Base-by-base conservation (phyloP, 345 rosid genomes). In the Zanthoxylum bungeanum region DNA sequence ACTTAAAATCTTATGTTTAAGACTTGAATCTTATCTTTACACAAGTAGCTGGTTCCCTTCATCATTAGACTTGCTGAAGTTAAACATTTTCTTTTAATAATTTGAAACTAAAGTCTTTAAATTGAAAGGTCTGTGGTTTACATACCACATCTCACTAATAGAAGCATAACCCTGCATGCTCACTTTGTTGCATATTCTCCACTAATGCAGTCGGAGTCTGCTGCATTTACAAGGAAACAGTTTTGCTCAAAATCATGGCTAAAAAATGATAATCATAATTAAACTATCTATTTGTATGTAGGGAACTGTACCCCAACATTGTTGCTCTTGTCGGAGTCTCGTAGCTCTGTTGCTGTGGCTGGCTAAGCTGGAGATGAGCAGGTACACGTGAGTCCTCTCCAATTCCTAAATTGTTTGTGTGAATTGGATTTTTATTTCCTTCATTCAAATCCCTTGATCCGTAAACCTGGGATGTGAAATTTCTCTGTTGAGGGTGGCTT, bases 341-440 rank as follows among this genome's bases (percentile, higher is more conserved):
- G 9, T 77, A 70, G 68, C 73, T 83, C 72, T 81, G 77, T 67
- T 85, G 86, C 60, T 74, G 81, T 62, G 92, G 90, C 83, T 82
- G 88, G 77, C 89, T 85, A 70, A 87, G 87, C 73, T 83, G 96
- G 81, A 91, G 93, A 64, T 70, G 77, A 60, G 75, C 86, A 68
- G 90, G 91, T 64, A 68, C 77, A 68, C 76, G 79, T 7, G 85
- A 81, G 71, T 89, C 93, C 59, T 87, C 93, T 61, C 57, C 85
- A 53, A 67, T 70, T 68, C 67, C 76, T 64, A 71, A 83, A 76
- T 86, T 81, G 81, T 83, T 82, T 71, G 74, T 80, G 71, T 75
- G 81, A 71, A 84, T 73, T 70, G 81, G 57, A 64, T 42, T 77
- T 58, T 72, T 71, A 28, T 63, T 72, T 78, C 83, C 77, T 65